phyloP scores from a whole-genome alignment of 176 grass and related monocot genomes.

The Ampelocalamus luodianensis region DNA sequence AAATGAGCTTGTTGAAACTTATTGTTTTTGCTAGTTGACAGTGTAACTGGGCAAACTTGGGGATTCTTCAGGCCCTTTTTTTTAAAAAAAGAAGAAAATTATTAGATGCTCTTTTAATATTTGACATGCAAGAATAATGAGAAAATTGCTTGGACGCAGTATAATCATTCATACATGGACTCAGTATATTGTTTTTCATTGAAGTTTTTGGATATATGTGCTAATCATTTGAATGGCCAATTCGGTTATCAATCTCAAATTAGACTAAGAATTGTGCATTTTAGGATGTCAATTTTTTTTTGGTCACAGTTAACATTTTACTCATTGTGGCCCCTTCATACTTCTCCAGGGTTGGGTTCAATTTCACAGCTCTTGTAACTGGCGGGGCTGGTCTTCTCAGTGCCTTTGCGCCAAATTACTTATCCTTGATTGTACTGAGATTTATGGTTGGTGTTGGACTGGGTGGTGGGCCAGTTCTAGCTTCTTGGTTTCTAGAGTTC shows the following conservation, averaged over 20 bases:
- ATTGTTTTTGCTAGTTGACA: neutral
- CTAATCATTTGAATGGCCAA: neutral
- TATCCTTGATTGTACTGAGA: constrained; percentile 74
- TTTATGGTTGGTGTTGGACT: constrained; percentile 93
- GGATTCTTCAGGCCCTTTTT: neutral
- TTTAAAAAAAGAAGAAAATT: too few species aligned
- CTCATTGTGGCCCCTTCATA: constrained; percentile 37
- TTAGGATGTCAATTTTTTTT: constrained; percentile 21
- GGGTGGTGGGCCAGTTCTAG: constrained; percentile 80
- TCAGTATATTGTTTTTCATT: neutral
- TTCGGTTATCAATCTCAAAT: neutral
- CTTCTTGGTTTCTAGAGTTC: constrained; percentile 97
- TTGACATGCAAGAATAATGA: neutral
- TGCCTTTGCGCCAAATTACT: constrained; percentile 88
- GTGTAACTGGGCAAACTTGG: neutral
- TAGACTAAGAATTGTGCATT: neutral
- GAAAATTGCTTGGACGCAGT: neutral
- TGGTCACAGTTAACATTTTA: constrained; percentile 1
- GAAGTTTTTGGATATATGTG: neutral
- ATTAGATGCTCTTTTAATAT: neutral
- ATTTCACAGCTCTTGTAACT: constrained; percentile 89
- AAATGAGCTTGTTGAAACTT: neutral
- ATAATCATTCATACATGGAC: neutral
- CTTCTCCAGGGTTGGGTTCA: constrained; percentile 83
- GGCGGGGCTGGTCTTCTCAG: constrained; percentile 85